Evolutionary conservation across 2,329 filamentous ascomycete species (phyloP), one percentile per base, ranked within the genome.

Genomic region (Huntiella moniliformis): DNA sequence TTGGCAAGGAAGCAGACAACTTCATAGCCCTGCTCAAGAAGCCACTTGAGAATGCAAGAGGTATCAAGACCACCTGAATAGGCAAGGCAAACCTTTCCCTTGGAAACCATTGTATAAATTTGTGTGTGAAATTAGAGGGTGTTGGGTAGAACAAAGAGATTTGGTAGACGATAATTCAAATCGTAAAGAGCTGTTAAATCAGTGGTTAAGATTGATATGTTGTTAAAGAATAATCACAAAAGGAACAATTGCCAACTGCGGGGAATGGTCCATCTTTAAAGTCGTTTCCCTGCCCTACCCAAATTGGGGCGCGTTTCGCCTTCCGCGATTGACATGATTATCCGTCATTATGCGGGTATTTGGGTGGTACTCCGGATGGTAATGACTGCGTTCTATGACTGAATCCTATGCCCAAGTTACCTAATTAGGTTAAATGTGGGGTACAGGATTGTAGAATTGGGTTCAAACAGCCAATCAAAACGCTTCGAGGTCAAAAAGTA

Each of bases 1-100:
- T 81, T 68, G 62, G 74, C 76, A 62, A 78, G 64, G 53, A 60
- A 64, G 54, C 59, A 62, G 38, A 51, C 50, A 15, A 51, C 50
- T 38, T 50, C 48, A 32, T 51, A 51, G 39, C 45, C 45, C 40
- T 51, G 44, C 18, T 48, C 52, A 38, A 65, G 57, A 11, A 67
- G 58, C 60, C 59, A 67, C 50, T 56, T 57, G 16, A 65, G 55
- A 48, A 67, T 67, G 4, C 58, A 61, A 18, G 57, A 61, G 44
- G 63, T 66, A 50, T 66, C 63, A 13, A 66, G 59, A 42, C 63
- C 63, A 59, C 46, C 47, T 11, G 48, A 50, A 36, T 50, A 50
- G 31, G 48, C 48, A 7, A 50, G 40, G 38, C 48, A 50, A 22
- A 50, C 48, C 44, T 50, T 50, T 44, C 48, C 48, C 41, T 50